Conservation (phyloP, 441 rosid genomes). For the Eruca vesicaria region DNA sequence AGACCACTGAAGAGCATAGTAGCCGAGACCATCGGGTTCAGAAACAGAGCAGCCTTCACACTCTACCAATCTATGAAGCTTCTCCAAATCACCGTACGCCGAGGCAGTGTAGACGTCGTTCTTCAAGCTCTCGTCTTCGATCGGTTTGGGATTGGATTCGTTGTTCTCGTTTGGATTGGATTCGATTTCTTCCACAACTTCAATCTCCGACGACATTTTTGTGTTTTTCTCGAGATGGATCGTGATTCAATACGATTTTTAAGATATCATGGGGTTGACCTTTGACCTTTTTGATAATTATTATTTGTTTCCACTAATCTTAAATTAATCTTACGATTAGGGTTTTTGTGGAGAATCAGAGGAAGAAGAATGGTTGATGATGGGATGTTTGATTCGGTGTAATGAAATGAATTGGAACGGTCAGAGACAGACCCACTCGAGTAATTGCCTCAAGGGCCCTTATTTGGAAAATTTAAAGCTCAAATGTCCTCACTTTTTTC, state of each 20-base stretch:
- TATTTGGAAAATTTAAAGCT: no score
- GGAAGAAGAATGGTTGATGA: no score
- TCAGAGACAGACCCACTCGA: no score
- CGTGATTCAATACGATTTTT: neutral
- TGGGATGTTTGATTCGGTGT: no score
- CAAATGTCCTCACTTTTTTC: no score
- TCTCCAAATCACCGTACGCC: conserved; percentile 92
- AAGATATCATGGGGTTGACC: neutral
- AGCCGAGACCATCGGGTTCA: conserved; percentile 78
- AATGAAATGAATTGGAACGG: no score
- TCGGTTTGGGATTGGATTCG: conserved; percentile 31
- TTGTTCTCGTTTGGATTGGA: conserved; percentile 32
- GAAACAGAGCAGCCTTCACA: conserved; percentile 84
- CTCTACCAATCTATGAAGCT: conserved; percentile 86
- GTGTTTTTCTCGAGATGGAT: conserved; percentile 8
- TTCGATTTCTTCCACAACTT: conserved; percentile 60
- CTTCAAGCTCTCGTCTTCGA: conserved; percentile 54
- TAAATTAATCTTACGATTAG: no score
- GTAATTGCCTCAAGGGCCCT: no score
- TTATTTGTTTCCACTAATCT: no score
- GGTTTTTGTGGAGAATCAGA: no score
- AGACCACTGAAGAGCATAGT: conserved; percentile 91
- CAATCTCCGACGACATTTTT: conserved; percentile 88
- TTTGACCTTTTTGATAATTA: neutral
- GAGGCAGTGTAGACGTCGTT: conserved; percentile 89